Base-by-base conservation (phyloP, 2,329 filamentous ascomycete species). In the Aspergillus quadrilineatus region DNA sequence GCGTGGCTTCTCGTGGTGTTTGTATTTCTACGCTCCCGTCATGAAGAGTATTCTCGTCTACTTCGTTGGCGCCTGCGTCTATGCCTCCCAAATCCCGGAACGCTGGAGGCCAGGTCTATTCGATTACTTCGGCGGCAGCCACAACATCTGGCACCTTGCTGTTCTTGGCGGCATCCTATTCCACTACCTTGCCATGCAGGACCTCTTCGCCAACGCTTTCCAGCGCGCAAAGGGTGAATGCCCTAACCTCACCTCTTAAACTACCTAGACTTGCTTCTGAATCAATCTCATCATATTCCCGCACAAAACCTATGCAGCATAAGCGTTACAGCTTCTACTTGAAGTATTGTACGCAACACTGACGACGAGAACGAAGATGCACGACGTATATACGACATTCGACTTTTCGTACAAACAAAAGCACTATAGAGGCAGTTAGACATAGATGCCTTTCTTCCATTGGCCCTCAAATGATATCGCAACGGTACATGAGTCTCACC, bases 71-170 rank as follows among this genome's bases (percentile, higher is more conserved):
- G 94, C 94, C 3, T 78, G 88, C 44, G 82, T 99, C 49, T 99
- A 99, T 70, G 92, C 92, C 8, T 91, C 88, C 72, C 93, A 96
- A 74, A 82, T 96, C 0, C 94, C 94, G 2, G 94, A 99, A 79
- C 83, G 92, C 60, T 99, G 92, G 89, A 89, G 82, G 65, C 94
- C 94, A 0, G 94, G 94, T 49, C 85, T 89, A 71, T 99, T 99
- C 66, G 94, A 99, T 75, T 97, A 97, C 71, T 82, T 95, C 41
- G 94, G 94, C 39, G 92, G 91, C 45, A 95, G 90, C 73, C 94
- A 99, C 77, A 99, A 99, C 74, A 86, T 99, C 57, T 99, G 94
- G 94, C 94, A 99, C 74, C 76, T 96, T 34, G 94, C 94, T 6
- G 94, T 99, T 9, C 79, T 99, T 29, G 91, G 92, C 14, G 94